Evolutionary conservation across 2,329 filamentous ascomycete genomes (phyloP), one percentile per base, ranked within the genome.

Genomic region (Aquanectria penicillioides): DNA sequence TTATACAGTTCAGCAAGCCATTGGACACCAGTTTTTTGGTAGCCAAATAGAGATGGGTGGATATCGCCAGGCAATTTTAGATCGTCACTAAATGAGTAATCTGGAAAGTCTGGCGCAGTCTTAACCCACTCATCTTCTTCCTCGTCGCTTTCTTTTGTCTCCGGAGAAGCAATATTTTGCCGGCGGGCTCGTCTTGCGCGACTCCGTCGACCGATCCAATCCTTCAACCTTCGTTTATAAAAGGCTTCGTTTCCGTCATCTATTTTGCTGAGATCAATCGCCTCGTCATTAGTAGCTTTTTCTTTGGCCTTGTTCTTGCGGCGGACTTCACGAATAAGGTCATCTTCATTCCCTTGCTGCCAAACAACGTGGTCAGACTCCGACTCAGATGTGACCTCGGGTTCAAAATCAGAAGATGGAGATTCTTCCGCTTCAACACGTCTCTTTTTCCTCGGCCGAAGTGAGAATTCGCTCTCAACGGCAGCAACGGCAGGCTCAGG

Each of bases 11-110:
- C 94, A 74, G 93, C 93, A 6, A 99, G 84, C 95, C 95, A 99
- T 72, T 97, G 91, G 4, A 99, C 93, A 4, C 94, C 94, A 0
- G 93, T 97, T 75, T 97, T 97, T 71, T 99, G 95, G 67, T 99
- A 99, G 63, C 96, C 93, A 69, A 98, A 99, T 0, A 99, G 80
- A 3, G 93, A 93, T 0, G 93, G 93, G 65, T 91, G 94, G 7
- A 99, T 94, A 69, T 99, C 95, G 2, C 95, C 95, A 1, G 95
- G 95, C 5, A 99, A 82, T 48, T 86, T 90, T 55, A 96, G 86
- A 3, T 86, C 90, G 33, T 91, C 89, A 49, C 91, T 88, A 46
- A 97, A 87, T 5, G 83, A 77, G 44, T 92, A 85, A 73, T 97
- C 94, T 0, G 90, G 82, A 31, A 90, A 86, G 31, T 91, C 92